Base-by-base conservation (phyloP, 2,329 filamentous ascomycete genomes). In the Hawksworthiomyces lignivorus region DNA sequence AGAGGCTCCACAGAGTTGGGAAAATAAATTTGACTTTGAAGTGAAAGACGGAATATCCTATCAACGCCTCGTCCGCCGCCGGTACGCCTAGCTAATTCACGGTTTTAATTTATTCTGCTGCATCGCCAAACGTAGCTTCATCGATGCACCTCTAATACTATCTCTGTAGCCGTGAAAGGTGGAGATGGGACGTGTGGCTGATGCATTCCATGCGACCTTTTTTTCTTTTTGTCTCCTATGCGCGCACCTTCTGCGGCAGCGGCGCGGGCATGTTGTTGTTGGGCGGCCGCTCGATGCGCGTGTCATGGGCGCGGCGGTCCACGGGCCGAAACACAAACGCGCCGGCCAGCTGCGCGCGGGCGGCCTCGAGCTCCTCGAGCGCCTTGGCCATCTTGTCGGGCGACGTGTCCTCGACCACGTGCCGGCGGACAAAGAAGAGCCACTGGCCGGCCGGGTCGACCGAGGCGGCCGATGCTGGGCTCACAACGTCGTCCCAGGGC, bases 381-480 rank as follows among this genome's bases (percentile, higher is more conserved):
- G 65, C 75, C 49, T 75, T 70, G 33, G 70, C 64, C 22, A 80
- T 65, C 52, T 75, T 73, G 28, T 77, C 73, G 0, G 75, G 75
- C 39, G 73, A 70, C 49, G 67, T 73, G 40, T 77, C 74, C 44
- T 79, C 73, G 7, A 68, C 49, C 3, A 79, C 73, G 38, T 74
- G 65, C 2, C 67, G 59, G 44, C 68, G 75, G 44, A 77, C 69
- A 27, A 66, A 67, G 22, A 82, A 61, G 38, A 76, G 65, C 77
- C 77, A 81, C 34, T 69, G 68, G 26, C 62, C 58, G 17, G 61
- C 55, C 4, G 63, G 56, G 50, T 77, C 73, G 14, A 75, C 59
- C n/a, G n/a, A 12, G 5, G 28, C 22, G 12, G 35, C 18, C n/a
- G 19, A 8, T 8, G 30, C 24, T 14, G 34, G 26, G 4, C 26